These are phyloP conservation scores for Suillus sp. DNA, from an alignment of 768 basidiomycete genomes.

Conservation along the genomic window DNA sequence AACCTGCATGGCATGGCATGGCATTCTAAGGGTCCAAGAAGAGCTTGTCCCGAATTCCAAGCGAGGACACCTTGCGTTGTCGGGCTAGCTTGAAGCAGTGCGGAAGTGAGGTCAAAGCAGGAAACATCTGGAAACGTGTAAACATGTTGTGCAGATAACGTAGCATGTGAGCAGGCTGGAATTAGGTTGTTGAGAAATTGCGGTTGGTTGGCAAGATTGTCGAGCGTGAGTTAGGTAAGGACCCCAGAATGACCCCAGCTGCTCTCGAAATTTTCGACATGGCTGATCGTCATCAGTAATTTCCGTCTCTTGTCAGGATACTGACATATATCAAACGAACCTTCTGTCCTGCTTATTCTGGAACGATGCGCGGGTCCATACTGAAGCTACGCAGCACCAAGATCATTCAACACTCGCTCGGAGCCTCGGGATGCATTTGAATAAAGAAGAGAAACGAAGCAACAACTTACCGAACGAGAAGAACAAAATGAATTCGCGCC, in stretches of 20 bases:
- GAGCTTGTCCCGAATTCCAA: background rate
- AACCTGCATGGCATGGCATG: background rate
- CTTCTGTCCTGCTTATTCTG: background rate
- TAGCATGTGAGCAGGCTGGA: background rate
- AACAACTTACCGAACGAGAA: background rate
- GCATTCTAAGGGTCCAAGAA: background rate
- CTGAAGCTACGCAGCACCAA: background rate
- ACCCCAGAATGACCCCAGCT: background rate
- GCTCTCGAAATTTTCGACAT: background rate
- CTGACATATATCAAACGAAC: background rate
- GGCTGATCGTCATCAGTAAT: background rate
- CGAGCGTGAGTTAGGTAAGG: background rate
- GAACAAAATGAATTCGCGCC: background rate
- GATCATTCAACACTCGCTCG: background rate
- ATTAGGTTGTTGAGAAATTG: slow-evolving; percentile 1
- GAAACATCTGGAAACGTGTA: background rate
- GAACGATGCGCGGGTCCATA: background rate
- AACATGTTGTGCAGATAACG: background rate
- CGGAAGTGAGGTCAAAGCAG: background rate
- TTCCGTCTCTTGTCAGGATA: background rate
- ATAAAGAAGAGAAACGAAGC: background rate
- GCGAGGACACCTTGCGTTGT: background rate
- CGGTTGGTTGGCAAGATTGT: background rate
- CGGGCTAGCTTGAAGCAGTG: background rate
- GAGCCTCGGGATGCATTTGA: background rate